These are phyloP conservation scores for Aspergillus neotritici DNA, from an alignment of 2,329 filamentous ascomycete genomes.

Conservation along the genomic window DNA sequence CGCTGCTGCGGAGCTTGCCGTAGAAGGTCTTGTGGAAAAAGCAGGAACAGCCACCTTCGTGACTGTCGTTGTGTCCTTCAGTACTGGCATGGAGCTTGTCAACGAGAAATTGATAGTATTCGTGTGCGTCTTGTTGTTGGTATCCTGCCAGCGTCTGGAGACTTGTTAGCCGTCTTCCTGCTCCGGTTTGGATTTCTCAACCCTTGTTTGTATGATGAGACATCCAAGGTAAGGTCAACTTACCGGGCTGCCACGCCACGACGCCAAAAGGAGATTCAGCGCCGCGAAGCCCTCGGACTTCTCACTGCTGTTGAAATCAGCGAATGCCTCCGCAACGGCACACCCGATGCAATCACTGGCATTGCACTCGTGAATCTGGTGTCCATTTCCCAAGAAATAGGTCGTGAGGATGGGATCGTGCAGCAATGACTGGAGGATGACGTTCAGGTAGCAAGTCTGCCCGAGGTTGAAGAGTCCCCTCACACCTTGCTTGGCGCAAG, in stretches of 20 bases:
- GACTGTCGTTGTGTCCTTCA: constrained; percentile 63
- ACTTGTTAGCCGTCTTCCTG: background rate
- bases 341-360: constrained; percentile 54
- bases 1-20: constrained; percentile 82
- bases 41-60: constrained; percentile 62
- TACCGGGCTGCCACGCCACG: constrained; percentile 75
- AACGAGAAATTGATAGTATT: constrained; percentile 93
- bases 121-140: constrained; percentile 92
- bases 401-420: constrained; percentile 89
- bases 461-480: constrained; percentile 95
- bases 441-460: constrained; percentile 98
- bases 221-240: constrained; percentile 36
- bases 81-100: constrained; percentile 79
- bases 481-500: constrained; percentile 80
- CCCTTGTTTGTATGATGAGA: too few species aligned
- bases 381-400: constrained; percentile 87
- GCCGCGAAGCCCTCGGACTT: constrained; percentile 84
- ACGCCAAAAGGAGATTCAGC: constrained; percentile 79
- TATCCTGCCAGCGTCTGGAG: constrained; percentile 71
- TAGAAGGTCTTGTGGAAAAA: constrained; percentile 94
- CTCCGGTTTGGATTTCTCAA: too few species aligned
- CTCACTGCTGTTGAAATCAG: constrained; percentile 56
- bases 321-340: constrained; percentile 58
- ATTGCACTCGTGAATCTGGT: constrained; percentile 69
- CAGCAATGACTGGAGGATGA: constrained; percentile 86